Percentiles rank a stretch among this genome's conserved stretches.
These are phyloP conservation scores for Cryphonectria japonica DNA, from an alignment of 2,329 filamentous ascomycete species.

Conservation along the genomic window DNA sequence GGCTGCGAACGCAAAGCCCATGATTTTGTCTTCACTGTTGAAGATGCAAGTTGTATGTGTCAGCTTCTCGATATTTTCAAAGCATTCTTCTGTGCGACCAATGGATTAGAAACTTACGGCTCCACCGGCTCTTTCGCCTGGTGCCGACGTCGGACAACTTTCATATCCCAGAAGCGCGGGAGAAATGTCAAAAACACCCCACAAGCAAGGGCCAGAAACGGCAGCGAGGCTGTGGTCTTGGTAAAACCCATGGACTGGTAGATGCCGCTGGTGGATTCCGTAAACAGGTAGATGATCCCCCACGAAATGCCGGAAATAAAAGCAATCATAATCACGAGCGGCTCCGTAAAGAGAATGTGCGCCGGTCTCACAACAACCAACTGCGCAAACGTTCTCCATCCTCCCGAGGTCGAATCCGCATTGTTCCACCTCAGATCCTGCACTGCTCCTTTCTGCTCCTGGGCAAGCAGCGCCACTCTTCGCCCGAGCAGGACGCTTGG, in stretches of 20 bases:
- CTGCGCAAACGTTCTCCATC: constrained; percentile 42
- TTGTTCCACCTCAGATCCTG: constrained; percentile 32
- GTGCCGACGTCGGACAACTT: constrained; percentile 31
- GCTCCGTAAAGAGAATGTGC: constrained; percentile 49
- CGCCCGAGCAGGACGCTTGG: no score
- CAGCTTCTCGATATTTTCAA: no score
- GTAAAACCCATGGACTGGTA: no score
- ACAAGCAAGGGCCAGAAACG: constrained; percentile 45
- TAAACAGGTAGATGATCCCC: no score
- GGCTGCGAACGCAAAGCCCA: constrained; percentile 49
- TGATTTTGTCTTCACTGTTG: constrained; percentile 46
- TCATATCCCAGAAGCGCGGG: constrained; percentile 46
- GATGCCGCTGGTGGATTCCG: no score
- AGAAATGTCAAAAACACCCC: constrained; percentile 47
- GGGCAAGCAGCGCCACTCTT: no score
- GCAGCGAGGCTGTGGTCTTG: constrained; percentile 38
- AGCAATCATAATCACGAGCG: constrained; percentile 48
- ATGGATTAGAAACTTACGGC: background rate
- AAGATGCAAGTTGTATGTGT: no score
- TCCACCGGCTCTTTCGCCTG: constrained; percentile 29
- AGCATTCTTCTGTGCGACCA: no score
- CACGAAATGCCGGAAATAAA: constrained; percentile 42
- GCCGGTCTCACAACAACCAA: constrained; percentile 46
- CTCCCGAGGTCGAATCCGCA: constrained; percentile 40
- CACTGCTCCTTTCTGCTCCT: no score